phyloP scores from a whole-genome alignment of 2,329 filamentous ascomycete genomes.

The Cladosporium sp. region DNA sequence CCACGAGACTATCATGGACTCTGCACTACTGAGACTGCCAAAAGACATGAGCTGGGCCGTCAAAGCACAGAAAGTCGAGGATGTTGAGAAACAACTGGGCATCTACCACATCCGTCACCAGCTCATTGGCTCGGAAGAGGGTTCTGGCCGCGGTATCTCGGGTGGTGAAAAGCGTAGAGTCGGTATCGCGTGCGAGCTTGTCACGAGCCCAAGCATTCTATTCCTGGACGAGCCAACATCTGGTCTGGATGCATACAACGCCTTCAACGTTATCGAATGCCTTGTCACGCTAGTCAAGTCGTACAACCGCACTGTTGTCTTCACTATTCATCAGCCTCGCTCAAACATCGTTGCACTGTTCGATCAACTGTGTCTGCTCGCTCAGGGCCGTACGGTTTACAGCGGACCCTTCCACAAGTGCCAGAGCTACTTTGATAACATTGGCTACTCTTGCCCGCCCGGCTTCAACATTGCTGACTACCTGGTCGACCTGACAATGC shows the following conservation, averaged over 20 bases:
- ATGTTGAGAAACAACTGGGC: slow-evolving; percentile 93
- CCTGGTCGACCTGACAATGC: slow-evolving; percentile 96
- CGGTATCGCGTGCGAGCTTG: slow-evolving; percentile 94
- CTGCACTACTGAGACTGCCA: slow-evolving; percentile 85
- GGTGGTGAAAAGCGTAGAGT: slow-evolving; percentile 95
- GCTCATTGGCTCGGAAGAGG: slow-evolving; percentile 92
- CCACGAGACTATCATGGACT: slow-evolving; percentile 95
- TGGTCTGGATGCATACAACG: slow-evolving; percentile 92
- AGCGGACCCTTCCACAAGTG: slow-evolving; percentile 87
- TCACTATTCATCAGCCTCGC: slow-evolving; percentile 96
- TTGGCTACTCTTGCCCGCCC: slow-evolving; percentile 88
- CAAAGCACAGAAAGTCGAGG: slow-evolving; percentile 88
- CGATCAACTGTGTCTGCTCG: slow-evolving; percentile 86
- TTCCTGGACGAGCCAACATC: slow-evolving; percentile 98
- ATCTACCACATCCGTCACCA: slow-evolving; percentile 94
- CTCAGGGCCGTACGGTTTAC: slow-evolving; percentile 85
- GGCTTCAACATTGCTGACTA: slow-evolving; percentile 99
- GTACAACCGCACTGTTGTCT: slow-evolving; percentile 95
- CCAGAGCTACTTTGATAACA: slow-evolving; percentile 85
- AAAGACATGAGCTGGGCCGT: slow-evolving; percentile 79
- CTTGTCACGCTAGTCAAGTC: slow-evolving; percentile 91
- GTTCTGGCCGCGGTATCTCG: slow-evolving; percentile 89
- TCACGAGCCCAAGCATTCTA: slow-evolving; percentile 94
- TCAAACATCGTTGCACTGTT: slow-evolving; percentile 98
- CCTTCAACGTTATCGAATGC: slow-evolving; percentile 96